Base-by-base conservation (phyloP, 2,329 filamentous ascomycete species). In the Huntiella moniliformis region DNA sequence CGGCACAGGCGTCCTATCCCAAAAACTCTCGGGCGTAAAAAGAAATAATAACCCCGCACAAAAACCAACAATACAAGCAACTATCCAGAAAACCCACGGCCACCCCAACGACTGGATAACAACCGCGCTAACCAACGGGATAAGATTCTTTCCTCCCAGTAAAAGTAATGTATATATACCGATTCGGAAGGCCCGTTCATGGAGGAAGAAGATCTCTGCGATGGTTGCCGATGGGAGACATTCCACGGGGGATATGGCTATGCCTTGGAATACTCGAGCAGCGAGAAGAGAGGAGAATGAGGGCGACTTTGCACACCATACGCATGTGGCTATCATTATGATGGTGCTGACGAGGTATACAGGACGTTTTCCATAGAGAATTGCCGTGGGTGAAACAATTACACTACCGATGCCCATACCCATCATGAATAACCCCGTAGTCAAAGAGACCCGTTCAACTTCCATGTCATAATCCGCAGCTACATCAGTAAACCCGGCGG, bases 21-120 rank as follows among this genome's bases (percentile, higher is more conserved):
- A 96, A 53, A 94, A 95, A 0, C 86, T 94, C 62, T 96, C 88
- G 0, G 88, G 88, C 0, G 94, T 83, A 54, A 94, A 93, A 49
- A 95, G 68, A 58, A 93, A 94, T 1, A 96, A 67, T 2, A 93
- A 63, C 15, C 74, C 58, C 34, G 77, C 70, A 50, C 77, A 78
- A 41, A 83, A 72, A 0, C 68, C 83, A 32, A 86, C 81, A 7
- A 93, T 65, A 3, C 94, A 82, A 1, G 86, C 75, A 39, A 93
- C 77, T 46, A 93, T 77, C 92, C 54, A 93, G 93, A 42, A 42
- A 0, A 84, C 82, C 86, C 85, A 93, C 59, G 85, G 77, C 88
- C 88, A 96, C 4, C 74, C 73, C 34, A 86, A 61, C 2, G 70
- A 66, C 51, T 86, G 67, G 37, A 95, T 92, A 50, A 96, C 77